These are phyloP conservation scores for Hypoxylon sp. DNA, from an alignment of 2,329 filamentous ascomycete genomes.

Conservation along the genomic window DNA sequence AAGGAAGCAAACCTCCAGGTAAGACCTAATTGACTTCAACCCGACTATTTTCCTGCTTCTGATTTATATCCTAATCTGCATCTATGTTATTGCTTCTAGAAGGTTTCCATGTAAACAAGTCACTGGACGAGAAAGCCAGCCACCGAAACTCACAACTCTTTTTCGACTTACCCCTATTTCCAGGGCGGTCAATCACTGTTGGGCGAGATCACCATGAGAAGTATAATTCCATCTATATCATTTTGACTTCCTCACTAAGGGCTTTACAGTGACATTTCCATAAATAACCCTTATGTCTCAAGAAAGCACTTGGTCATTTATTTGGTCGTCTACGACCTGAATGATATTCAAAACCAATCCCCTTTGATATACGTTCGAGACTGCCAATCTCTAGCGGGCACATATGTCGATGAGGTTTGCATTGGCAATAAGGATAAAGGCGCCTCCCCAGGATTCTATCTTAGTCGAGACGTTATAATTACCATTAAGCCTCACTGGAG, in stretches of 20 bases:
- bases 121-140: conserved; percentile 16
- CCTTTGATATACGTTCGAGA: conserved; percentile 70
- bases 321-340: conserved; percentile 65
- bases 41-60: background rate
- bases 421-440: conserved; percentile 59
- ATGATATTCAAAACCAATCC: conserved; percentile 47
- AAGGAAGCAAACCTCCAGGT: conserved; percentile 30
- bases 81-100: background rate
- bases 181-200: conserved; percentile 34
- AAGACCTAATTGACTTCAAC: background rate
- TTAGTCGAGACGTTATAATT: conserved; percentile 67
- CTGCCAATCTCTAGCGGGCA: conserved; percentile 68
- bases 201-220: conserved; percentile 43
- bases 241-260: conserved; percentile 15
- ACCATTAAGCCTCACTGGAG: conserved; percentile 57
- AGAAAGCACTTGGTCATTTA: conserved; percentile 71
- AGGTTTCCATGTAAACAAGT: conserved; percentile 30
- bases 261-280: conserved; percentile 56
- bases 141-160: conserved; percentile 20
- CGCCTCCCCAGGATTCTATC: conserved; percentile 62
- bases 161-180: conserved; percentile 41
- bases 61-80: conserved; percentile 1
- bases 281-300: conserved; percentile 63
- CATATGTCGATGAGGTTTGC: conserved; percentile 64
- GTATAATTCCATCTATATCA: conserved; percentile 25